Evolutionary conservation across 768 basidiomycete species (phyloP).

Genomic region (Saitozyma podzolica): DNA sequence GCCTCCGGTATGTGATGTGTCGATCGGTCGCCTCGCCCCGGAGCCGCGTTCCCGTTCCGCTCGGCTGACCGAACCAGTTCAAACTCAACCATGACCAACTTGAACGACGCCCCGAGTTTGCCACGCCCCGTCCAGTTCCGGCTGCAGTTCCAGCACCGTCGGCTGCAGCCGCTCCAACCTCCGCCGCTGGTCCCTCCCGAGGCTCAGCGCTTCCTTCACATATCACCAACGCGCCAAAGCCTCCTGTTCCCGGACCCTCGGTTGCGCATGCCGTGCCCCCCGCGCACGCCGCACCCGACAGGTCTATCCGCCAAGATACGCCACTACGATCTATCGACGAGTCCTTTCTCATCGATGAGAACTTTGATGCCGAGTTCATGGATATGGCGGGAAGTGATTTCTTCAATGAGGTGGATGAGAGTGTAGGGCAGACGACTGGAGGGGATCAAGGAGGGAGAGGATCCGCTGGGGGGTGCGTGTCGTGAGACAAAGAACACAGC

Average conservation of each 20-base stretch:
- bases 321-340: conserved; percentile 33
- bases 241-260: background rate
- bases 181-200: conserved; percentile 1
- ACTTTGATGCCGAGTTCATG: conserved; percentile 40
- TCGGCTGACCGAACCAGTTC: conserved; percentile 19
- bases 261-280: background rate
- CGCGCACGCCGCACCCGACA: background rate
- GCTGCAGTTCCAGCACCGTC: background rate
- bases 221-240: background rate
- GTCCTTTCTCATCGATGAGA: conserved; percentile 26
- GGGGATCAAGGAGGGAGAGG: too few relatives aligned
- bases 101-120: conserved; percentile 47
- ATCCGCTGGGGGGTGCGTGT: too few relatives aligned
- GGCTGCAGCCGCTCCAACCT: background rate
- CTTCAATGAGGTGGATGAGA: background rate
- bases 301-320: conserved; percentile 13
- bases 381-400: conserved; percentile 16
- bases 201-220: background rate
- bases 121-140: conserved; percentile 19
- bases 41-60: background rate
- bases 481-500: too few relatives aligned
- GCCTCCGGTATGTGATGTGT: conserved; percentile 63
- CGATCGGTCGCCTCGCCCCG: background rate
- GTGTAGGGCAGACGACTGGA: background rate
- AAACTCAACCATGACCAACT: conserved; percentile 43